Percentiles rank a stretch among this genome's conserved stretches.
Evolutionary conservation across 352 stramenopile genomes (phyloP).

Genomic region (Phytophthora fragariae): DNA sequence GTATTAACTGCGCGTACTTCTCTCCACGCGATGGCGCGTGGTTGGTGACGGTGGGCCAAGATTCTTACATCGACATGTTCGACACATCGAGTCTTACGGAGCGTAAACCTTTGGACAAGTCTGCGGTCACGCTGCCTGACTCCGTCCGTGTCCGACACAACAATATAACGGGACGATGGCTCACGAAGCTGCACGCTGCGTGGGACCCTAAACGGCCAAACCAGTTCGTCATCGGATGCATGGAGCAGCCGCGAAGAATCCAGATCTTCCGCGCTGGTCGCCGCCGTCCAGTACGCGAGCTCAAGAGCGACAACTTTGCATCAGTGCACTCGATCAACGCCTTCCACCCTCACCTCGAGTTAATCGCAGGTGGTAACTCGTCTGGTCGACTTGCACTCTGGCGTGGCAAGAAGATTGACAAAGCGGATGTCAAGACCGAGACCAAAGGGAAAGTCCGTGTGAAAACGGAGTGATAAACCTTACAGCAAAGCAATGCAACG

Average conservation of each 20-base stretch:
- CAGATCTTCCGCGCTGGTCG: conserved; percentile 83
- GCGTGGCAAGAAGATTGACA: conserved; percentile 42
- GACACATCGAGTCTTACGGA: conserved; percentile 51
- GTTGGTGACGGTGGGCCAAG: conserved; percentile 84
- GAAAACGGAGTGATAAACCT: conserved; percentile 23
- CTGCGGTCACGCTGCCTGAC: conserved; percentile 53
- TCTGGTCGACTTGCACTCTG: conserved; percentile 77
- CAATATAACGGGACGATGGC: conserved; percentile 88
- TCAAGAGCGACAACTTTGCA: conserved; percentile 70
- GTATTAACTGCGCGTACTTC: conserved; percentile 91
- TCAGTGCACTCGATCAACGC: conserved; percentile 91
- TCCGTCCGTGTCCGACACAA: conserved; percentile 65
- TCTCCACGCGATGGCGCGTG: conserved; percentile 65
- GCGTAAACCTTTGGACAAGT: conserved; percentile 38
- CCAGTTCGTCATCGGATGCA: conserved; percentile 84
- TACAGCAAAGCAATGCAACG: background rate
- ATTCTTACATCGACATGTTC: conserved; percentile 85
- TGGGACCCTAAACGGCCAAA: conserved; percentile 83
- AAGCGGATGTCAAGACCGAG: conserved; percentile 23
- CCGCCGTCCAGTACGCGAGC: conserved; percentile 74
- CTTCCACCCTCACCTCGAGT: conserved; percentile 79
- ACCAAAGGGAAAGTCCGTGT: conserved; percentile 8
- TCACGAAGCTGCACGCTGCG: conserved; percentile 85
- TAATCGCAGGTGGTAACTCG: conserved; percentile 84
- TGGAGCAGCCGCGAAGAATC: conserved; percentile 81